These are phyloP conservation scores for Colletotrichum horii DNA, from an alignment of 2,329 filamentous ascomycete genomes.

Conservation along the genomic window DNA sequence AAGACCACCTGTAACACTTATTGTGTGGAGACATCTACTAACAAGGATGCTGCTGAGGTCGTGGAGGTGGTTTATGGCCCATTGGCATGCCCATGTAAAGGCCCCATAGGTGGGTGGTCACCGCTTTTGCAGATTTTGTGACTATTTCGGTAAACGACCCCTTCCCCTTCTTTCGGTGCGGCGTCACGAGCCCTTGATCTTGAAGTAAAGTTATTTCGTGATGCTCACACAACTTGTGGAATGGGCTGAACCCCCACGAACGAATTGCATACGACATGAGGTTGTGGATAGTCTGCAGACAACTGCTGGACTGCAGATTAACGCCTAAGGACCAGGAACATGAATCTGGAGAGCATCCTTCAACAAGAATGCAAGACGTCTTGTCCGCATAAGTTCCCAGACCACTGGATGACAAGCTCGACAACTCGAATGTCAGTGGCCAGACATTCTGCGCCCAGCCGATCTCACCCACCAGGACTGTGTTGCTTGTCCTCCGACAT, in stretches of 20 bases:
- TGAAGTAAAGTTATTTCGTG: background rate
- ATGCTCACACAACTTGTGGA: background rate
- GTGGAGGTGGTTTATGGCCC: background rate
- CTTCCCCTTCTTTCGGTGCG: background rate
- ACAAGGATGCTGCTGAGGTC: background rate
- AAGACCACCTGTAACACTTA: accelerated
- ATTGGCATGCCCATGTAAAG: background rate
- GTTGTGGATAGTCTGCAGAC: background rate
- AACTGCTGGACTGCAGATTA: background rate
- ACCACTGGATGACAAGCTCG: background rate
- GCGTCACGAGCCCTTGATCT: background rate
- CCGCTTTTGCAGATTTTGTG: background rate
- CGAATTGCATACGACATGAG: background rate
- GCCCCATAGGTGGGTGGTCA: background rate
- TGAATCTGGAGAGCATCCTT: background rate
- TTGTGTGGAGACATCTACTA: background rate
- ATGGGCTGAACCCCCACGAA: background rate
- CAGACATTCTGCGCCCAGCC: background rate
- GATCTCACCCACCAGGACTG: background rate
- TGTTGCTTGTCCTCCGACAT: background rate
- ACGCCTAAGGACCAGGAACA: background rate
- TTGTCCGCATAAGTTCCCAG: background rate
- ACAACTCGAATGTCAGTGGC: background rate
- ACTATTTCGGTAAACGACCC: background rate
- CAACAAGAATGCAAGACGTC: background rate